These are phyloP conservation scores for Cymodocea nodosa DNA, from an alignment of 116 monocot genomes.

Conservation along the genomic window DNA sequence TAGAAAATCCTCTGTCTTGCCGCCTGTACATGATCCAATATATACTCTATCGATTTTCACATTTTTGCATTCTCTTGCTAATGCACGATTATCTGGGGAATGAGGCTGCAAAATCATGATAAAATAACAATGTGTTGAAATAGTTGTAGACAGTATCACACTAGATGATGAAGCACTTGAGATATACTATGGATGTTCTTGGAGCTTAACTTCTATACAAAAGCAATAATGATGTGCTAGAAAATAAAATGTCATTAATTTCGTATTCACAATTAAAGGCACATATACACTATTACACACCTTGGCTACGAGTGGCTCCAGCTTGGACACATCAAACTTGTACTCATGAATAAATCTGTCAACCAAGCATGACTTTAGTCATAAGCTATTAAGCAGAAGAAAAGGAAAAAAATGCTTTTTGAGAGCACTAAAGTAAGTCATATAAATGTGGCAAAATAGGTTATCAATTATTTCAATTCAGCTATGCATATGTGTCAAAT, in stretches of 20 bases:
- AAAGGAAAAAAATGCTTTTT: not conserved
- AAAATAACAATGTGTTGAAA: not conserved
- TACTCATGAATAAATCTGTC: conserved; percentile 70
- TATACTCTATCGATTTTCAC: conserved; percentile 98
- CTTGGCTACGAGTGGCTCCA: conserved; percentile 98
- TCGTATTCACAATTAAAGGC: not conserved
- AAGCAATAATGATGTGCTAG: too few relatives aligned
- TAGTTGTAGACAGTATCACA: not conserved
- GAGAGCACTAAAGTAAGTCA: too few relatives aligned
- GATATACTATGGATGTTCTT: too few relatives aligned
- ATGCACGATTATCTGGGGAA: conserved; percentile 97
- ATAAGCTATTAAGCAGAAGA: not conserved
- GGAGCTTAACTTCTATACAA: too few relatives aligned
- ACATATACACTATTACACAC: conserved; percentile 17
- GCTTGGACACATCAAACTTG: conserved; percentile 85
- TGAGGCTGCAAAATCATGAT: conserved; percentile 55
- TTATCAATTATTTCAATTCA: too few relatives aligned
- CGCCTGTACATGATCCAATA: conserved; percentile 98
- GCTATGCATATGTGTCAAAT: too few relatives aligned
- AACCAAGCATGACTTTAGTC: not conserved
- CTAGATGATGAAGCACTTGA: not conserved
- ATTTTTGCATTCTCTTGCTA: conserved; percentile 97
- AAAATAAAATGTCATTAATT: too few relatives aligned
- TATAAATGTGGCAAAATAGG: too few relatives aligned
- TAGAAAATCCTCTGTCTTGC: conserved; percentile 91